Percentiles rank a stretch among this genome's conserved stretches.
Conservation (phyloP, 2,329 filamentous ascomycete genomes). For the Blastomyces gilchristii region DNA sequence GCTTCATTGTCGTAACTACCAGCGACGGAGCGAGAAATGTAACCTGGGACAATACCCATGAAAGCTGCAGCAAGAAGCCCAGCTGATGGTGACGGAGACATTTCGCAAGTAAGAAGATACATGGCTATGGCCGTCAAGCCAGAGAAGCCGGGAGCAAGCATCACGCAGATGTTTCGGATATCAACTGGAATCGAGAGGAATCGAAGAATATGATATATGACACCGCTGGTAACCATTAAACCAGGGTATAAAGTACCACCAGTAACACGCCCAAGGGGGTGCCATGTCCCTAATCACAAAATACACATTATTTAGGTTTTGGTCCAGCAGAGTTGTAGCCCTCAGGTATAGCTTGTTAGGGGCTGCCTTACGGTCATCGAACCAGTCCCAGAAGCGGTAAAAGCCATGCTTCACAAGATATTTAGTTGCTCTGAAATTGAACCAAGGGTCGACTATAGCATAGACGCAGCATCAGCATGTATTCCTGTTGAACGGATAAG, state of each 20-base stretch:
- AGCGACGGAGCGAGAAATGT: constrained; percentile 94
- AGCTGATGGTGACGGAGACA: constrained; percentile 89
- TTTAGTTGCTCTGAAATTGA: constrained; percentile 98
- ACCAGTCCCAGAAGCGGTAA: constrained; percentile 99
- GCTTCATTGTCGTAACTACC: constrained; percentile 99
- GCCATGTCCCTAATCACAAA: constrained; percentile 66
- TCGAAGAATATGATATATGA: constrained; percentile 88
- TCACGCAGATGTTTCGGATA: constrained; percentile 96
- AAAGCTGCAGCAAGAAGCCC: constrained; percentile 89
- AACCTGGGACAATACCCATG: constrained; percentile 95
- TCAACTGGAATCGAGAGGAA: constrained; percentile 86
- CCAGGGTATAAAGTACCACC: constrained; percentile 98
- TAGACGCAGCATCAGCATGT: constrained; percentile 12
- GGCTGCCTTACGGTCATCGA: constrained; percentile 71
- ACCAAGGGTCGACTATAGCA: constrained; percentile 87
- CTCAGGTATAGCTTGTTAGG: not conserved
- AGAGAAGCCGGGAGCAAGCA: constrained; percentile 89
- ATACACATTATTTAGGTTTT: constrained; percentile 9
- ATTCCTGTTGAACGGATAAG: not conserved
- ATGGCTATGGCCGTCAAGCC: constrained; percentile 85
- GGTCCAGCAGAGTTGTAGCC: not conserved
- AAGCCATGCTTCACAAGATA: constrained; percentile 96
- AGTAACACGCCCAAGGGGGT: constrained; percentile 93
- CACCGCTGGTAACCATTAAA: constrained; percentile 96
- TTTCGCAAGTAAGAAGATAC: constrained; percentile 93